Evolutionary conservation across 2,329 filamentous ascomycete species (phyloP).

Genomic region (Chaetoscypha palmicola): DNA sequence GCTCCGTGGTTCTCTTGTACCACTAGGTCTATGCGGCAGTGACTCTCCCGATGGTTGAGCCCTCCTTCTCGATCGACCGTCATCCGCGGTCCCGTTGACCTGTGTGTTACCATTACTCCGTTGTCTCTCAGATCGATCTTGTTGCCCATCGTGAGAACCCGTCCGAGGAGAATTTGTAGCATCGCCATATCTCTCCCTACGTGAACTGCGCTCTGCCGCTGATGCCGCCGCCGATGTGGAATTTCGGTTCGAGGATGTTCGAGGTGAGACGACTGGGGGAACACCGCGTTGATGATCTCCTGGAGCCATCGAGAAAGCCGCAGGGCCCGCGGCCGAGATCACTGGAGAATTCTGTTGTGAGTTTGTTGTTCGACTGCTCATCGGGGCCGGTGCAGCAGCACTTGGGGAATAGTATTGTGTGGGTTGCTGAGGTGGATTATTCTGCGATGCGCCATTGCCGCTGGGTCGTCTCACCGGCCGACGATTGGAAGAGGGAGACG

Average conservation of each 20-base stretch:
- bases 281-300: conserved; percentile 51
- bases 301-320: conserved; percentile 25
- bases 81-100: conserved; percentile 35
- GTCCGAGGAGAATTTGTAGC: conserved; percentile 20
- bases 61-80: conserved; percentile 40
- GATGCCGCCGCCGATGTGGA: conserved; percentile 30
- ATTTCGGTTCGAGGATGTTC: conserved; percentile 69
- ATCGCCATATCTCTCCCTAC: conserved; percentile 22
- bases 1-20: conserved; percentile 35
- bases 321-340: conserved; percentile 1
- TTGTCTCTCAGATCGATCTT: conserved; percentile 26
- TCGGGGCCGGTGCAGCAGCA: conserved; percentile 15
- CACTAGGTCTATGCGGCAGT: conserved; percentile 34
- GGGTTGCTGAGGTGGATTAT: conserved; percentile 21
- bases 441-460: conserved; percentile 38
- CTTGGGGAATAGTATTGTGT: conserved; percentile 27
- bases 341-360: conserved; percentile 25
- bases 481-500: conserved; percentile 44
- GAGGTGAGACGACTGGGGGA: conserved; percentile 68
- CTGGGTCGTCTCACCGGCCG: conserved; percentile 48
- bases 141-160: conserved; percentile 20
- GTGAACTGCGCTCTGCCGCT: conserved; percentile 21
- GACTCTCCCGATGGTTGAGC: conserved; percentile 38
- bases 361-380: conserved; percentile 24
- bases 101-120: conserved; percentile 34